phyloP scores from a whole-genome alignment of 306 rosid species.

The Pueraria montana region DNA sequence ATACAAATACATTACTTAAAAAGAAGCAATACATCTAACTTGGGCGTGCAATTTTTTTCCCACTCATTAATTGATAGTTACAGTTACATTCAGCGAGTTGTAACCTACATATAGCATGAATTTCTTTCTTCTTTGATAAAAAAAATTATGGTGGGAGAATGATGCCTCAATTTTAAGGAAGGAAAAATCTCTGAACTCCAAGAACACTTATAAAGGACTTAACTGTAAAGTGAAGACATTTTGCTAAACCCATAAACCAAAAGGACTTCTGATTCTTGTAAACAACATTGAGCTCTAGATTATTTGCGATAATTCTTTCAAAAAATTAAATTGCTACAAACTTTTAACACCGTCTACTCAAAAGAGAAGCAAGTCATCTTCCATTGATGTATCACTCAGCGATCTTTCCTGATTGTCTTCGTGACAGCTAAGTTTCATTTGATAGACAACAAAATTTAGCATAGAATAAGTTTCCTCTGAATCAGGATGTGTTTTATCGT shows the following conservation, averaged over 20 bases:
- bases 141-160: neutral
- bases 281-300: constrained; percentile 34
- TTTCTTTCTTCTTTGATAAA: neutral
- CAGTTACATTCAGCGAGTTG: neutral
- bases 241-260: constrained; percentile 7
- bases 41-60: neutral
- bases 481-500: constrained; percentile 70
- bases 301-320: constrained; percentile 31
- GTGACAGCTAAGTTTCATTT: constrained; percentile 63
- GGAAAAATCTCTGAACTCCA: neutral
- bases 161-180: neutral
- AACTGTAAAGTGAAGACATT: constrained; percentile 26
- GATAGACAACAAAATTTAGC: constrained; percentile 62
- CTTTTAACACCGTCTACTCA: constrained; percentile 28
- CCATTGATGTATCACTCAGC: constrained; percentile 43
- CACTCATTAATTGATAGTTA: neutral
- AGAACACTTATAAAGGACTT: neutral
- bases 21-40: neutral
- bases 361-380: constrained; percentile 47
- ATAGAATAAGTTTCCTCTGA: constrained; percentile 66
- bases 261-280: constrained; percentile 20
- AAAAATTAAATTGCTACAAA: constrained; percentile 34
- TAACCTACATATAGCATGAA: constrained; percentile 11
- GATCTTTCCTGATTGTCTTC: constrained; percentile 53
- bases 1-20: neutral